phyloP scores from a whole-genome alignment of 1,284 basidiomycete species.

The Ganoderma sinense region DNA sequence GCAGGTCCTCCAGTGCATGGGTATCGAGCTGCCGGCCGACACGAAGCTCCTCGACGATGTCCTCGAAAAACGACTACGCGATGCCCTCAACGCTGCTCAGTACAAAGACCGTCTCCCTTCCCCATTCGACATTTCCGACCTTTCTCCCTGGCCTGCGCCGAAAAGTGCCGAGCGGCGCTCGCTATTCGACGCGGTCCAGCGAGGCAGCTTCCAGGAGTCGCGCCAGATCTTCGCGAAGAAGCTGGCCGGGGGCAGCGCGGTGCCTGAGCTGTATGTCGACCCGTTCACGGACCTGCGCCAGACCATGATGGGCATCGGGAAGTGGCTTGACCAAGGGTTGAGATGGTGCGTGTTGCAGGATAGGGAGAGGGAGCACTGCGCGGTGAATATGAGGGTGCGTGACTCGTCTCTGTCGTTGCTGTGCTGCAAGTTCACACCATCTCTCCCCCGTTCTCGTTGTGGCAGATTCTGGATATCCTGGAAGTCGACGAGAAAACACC shows the following conservation, averaged over 20 bases:
- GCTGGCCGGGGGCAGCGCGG: background rate
- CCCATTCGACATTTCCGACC: conserved; percentile 20
- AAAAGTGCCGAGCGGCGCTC: background rate
- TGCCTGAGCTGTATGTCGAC: conserved; percentile 33
- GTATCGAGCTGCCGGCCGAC: conserved; percentile 36
- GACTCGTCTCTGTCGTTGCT: background rate
- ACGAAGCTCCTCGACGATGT: conserved; percentile 38
- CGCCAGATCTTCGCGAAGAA: conserved; percentile 1
- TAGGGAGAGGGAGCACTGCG: conserved; percentile 30
- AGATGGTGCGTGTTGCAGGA: conserved; percentile 40
- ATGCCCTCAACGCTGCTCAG: conserved; percentile 38
- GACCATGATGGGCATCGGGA: conserved; percentile 42
- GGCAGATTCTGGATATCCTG: conserved; percentile 42
- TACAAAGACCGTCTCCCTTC: conserved; percentile 20
- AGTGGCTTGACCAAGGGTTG: conserved; percentile 35
- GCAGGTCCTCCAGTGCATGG: conserved; percentile 30
- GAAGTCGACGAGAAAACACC: conserved; percentile 39
- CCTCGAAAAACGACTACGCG: conserved; percentile 38
- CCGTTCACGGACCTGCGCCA: conserved; percentile 47
- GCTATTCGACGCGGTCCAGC: conserved; percentile 8
- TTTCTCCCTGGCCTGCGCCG: conserved; percentile 25
- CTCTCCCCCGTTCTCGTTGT: background rate
- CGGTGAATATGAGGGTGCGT: conserved; percentile 43
- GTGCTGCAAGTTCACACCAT: background rate
- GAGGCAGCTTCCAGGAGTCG: conserved; percentile 29